These are phyloP conservation scores for Starmera amethionina DNA, from an alignment of 805 yeast species.

Conservation along the genomic window DNA sequence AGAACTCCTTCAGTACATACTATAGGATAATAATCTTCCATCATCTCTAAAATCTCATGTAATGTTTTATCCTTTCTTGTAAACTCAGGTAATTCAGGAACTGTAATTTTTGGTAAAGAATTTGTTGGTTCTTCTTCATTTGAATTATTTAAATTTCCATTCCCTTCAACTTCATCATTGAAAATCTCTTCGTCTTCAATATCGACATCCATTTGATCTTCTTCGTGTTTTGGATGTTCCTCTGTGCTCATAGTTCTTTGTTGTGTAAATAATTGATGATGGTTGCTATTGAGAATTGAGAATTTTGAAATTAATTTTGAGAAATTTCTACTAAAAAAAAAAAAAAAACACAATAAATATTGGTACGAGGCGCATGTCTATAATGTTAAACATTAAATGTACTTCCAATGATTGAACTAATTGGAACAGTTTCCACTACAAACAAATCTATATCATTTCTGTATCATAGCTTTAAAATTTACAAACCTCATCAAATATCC, in stretches of 20 bases:
- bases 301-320: too few species aligned
- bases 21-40: conserved; percentile 93
- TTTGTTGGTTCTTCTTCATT: conserved; percentile 8
- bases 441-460: too few species aligned
- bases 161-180: conserved; percentile 5
- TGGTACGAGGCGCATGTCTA: too few species aligned
- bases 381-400: too few species aligned
- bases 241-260: not conserved
- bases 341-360: too few species aligned
- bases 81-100: conserved; percentile 48
- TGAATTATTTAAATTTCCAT: conserved; percentile 8
- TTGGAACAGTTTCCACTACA: too few species aligned
- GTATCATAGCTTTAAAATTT: too few species aligned
- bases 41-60: conserved; percentile 72
- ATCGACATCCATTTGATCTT: conserved; percentile 1
- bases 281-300: too few species aligned
- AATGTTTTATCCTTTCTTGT: conserved; percentile 74
- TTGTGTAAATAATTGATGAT: too few species aligned
- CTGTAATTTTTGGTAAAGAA: conserved; percentile 5
- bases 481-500: conserved; percentile 25
- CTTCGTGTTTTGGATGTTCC: not conserved
- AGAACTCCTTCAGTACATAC: conserved; percentile 3
- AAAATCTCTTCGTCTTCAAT: conserved; percentile 2
- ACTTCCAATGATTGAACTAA: too few species aligned
- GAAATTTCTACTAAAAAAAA: too few species aligned